phyloP scores from a whole-genome alignment of 495 filamentous ascomycete species.

The Ramalina intermedia region DNA sequence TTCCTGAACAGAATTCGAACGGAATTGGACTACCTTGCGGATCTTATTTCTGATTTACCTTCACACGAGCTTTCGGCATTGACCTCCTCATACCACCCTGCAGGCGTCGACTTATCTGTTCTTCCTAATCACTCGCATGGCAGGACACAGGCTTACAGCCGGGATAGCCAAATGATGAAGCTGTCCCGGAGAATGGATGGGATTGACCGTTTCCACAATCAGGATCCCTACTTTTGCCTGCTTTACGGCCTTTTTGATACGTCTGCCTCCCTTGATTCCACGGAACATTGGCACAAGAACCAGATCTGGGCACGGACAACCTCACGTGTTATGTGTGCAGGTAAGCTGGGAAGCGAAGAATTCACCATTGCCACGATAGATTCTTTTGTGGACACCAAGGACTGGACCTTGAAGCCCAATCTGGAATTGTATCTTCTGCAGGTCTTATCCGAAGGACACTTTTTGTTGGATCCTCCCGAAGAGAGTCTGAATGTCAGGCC shows the following conservation, averaged over 20 bases:
- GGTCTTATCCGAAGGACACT: conserved; percentile 80
- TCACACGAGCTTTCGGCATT: conserved; percentile 59
- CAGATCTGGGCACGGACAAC: conserved; percentile 74
- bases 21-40: conserved; percentile 74
- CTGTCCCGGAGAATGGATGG: conserved; percentile 28
- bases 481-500: conserved; percentile 50
- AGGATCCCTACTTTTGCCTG: conserved; percentile 73
- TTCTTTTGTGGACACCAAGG: conserved; percentile 69
- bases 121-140: conserved; percentile 56
- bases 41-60: conserved; percentile 57
- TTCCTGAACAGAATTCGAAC: conserved; percentile 74
- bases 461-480: conserved; percentile 66
- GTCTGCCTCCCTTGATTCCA: conserved; percentile 64
- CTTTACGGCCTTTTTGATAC: conserved; percentile 83
- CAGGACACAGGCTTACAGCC: conserved; percentile 31
- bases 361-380: conserved; percentile 61
- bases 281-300: conserved; percentile 55
- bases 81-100: conserved; percentile 56
- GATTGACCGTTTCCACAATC: conserved; percentile 70
- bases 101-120: conserved; percentile 69
- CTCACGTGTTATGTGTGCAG: conserved; percentile 39
- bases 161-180: conserved; percentile 22
- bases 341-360: conserved; percentile 42
- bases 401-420: conserved; percentile 77
- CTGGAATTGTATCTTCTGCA: conserved; percentile 91